These are phyloP conservation scores for Aspergillus sp. DNA, from an alignment of 2,329 filamentous ascomycete species.

Conservation along the genomic window DNA sequence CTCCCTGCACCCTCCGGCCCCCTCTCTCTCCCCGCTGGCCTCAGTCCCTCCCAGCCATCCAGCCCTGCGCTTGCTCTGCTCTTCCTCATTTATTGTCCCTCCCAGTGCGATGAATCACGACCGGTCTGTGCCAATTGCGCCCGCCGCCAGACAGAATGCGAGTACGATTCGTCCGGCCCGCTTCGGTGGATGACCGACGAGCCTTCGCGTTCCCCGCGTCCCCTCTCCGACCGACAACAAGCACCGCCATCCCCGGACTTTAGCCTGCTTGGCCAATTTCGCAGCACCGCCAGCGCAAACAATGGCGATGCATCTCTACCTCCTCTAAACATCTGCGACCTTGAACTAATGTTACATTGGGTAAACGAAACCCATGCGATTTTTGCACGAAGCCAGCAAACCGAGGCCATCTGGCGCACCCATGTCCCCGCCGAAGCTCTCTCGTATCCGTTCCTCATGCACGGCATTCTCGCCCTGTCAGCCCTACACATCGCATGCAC, in stretches of 20 bases:
- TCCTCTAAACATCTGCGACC: slow-evolving; percentile 45
- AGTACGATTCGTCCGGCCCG: slow-evolving; percentile 32
- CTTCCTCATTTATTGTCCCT: background rate
- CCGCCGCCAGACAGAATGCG: slow-evolving; percentile 32
- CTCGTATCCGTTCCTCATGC: slow-evolving; percentile 37
- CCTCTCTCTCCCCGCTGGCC: background rate
- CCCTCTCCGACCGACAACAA: slow-evolving; percentile 19
- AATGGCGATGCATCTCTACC: slow-evolving; percentile 10
- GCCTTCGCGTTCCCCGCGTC: slow-evolving; percentile 10
- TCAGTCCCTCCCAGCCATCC: background rate
- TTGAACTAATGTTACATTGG: slow-evolving; percentile 45
- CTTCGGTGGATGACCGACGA: slow-evolving; percentile 35
- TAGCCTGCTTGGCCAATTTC: slow-evolving; percentile 24
- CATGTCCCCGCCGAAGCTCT: slow-evolving; percentile 35
- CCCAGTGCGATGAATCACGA: slow-evolving; percentile 34
- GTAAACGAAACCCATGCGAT: slow-evolving; percentile 35
- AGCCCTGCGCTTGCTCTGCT: background rate
- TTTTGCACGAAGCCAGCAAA: slow-evolving; percentile 28
- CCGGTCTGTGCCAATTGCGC: slow-evolving; percentile 34
- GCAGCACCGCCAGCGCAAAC: slow-evolving; percentile 12
- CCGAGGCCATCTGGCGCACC: slow-evolving; percentile 35
- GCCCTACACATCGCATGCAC: slow-evolving; percentile 36
- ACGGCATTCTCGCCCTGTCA: slow-evolving; percentile 36
- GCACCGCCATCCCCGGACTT: slow-evolving; percentile 22
- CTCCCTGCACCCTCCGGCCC: background rate